Conservation (phyloP, 2,329 filamentous ascomycete species). For the Hypomyces perniciosus region DNA sequence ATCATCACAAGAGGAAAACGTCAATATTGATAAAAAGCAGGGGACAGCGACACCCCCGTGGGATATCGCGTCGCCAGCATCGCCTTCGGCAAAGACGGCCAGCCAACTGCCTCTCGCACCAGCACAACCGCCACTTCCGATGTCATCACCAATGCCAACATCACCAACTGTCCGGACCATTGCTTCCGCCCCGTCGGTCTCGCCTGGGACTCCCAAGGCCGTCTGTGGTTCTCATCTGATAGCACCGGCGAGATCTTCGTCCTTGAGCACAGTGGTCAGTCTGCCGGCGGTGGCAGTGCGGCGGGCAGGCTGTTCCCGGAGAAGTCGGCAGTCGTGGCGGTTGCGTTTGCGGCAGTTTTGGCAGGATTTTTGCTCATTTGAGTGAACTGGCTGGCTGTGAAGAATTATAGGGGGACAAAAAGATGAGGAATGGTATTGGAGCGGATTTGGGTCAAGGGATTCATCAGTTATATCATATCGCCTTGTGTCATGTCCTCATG, state of each 20-base stretch:
- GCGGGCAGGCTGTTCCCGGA: slow-evolving; percentile 18
- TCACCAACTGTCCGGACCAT: slow-evolving; percentile 43
- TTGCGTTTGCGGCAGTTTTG: slow-evolving; percentile 23
- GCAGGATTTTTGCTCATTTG: slow-evolving; percentile 25
- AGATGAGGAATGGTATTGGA: too few relatives aligned
- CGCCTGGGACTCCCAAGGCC: slow-evolving; percentile 42
- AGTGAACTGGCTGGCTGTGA: background rate
- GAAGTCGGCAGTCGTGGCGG: slow-evolving; percentile 17
- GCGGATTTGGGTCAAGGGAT: too few relatives aligned
- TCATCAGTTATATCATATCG: too few relatives aligned
- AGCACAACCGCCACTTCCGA: slow-evolving; percentile 44
- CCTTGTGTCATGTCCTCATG: too few relatives aligned
- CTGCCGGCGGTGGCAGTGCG: slow-evolving; percentile 13
- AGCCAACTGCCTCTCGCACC: slow-evolving; percentile 31
- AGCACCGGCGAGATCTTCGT: slow-evolving; percentile 61
- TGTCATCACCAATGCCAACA: slow-evolving; percentile 51
- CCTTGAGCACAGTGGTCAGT: slow-evolving; percentile 24
- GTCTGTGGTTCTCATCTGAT: slow-evolving; percentile 59
- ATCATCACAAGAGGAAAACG: background rate
- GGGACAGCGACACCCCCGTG: slow-evolving; percentile 36
- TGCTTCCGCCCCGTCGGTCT: slow-evolving; percentile 62
- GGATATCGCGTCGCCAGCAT: slow-evolving; percentile 43
- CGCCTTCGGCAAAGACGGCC: slow-evolving; percentile 34
- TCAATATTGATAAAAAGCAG: slow-evolving; percentile 19
- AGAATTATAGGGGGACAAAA: too few relatives aligned